These are phyloP conservation scores for Fusarium acutatum DNA, from an alignment of 2,329 filamentous ascomycete genomes.

Conservation along the genomic window DNA sequence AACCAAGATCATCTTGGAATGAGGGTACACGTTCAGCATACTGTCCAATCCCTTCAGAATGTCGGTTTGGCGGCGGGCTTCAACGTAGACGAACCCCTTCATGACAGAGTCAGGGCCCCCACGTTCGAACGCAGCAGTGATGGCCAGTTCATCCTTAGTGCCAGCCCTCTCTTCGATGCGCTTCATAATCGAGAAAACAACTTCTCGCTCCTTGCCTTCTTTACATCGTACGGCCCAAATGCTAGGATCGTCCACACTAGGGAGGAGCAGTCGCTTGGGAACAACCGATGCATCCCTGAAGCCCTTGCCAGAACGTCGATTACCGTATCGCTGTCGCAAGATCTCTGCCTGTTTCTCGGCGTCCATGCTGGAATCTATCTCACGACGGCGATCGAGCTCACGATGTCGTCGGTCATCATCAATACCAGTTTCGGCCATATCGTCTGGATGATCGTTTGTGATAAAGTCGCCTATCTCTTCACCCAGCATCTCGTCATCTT, in stretches of 20 bases:
- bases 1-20: conserved; percentile 85
- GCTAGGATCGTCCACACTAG: conserved; percentile 92
- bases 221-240: conserved; percentile 96
- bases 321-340: conserved; percentile 87
- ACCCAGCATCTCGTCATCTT: conserved; percentile 89
- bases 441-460: conserved; percentile 89
- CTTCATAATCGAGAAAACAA: conserved; percentile 87
- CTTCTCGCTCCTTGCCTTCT: conserved; percentile 93
- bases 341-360: conserved; percentile 92
- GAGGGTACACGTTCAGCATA: conserved; percentile 88
- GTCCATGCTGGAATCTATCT: conserved; percentile 87
- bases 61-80: conserved; percentile 87
- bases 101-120: conserved; percentile 80
- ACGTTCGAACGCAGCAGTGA: conserved; percentile 92
- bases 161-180: conserved; percentile 82
- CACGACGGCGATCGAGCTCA: conserved; percentile 90
- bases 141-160: conserved; percentile 81
- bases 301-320: conserved; percentile 72
- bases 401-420: conserved; percentile 92
- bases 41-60: conserved; percentile 84
- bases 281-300: conserved; percentile 78
- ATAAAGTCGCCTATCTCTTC: conserved; percentile 86
- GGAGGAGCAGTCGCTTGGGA: conserved; percentile 85
- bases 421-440: conserved; percentile 81
- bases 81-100: conserved; percentile 95